Conservation (phyloP, 1,284 basidiomycete species). For the Anthracocystis walkeri region DNA sequence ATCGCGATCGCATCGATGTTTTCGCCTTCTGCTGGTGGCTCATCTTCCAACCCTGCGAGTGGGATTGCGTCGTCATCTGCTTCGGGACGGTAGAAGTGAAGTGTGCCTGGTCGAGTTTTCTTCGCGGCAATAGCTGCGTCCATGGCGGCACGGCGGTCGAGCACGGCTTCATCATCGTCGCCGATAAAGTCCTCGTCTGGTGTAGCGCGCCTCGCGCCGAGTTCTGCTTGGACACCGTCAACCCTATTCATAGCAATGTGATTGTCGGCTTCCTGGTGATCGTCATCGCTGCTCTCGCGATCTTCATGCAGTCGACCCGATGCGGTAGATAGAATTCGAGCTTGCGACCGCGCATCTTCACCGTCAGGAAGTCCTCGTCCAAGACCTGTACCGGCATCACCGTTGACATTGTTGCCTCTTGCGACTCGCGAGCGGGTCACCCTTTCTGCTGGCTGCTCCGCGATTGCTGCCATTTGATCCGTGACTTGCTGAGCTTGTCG, state of each 20-base stretch:
- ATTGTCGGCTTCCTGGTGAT: neutral
- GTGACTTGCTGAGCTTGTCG: constrained; percentile 9
- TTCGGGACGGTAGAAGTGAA: constrained; percentile 33
- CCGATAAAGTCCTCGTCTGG: constrained; percentile 37
- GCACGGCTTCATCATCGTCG: constrained; percentile 35
- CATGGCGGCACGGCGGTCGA: constrained; percentile 27
- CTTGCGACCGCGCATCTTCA: constrained; percentile 4
- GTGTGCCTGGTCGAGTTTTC: constrained; percentile 33
- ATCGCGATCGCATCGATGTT: constrained; percentile 34
- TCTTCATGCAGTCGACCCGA: constrained; percentile 41
- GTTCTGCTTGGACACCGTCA: constrained; percentile 11
- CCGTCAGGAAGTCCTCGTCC: constrained; percentile 27
- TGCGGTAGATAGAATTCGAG: constrained; percentile 28
- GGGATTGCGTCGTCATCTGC: constrained; percentile 28
- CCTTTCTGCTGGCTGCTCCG: neutral
- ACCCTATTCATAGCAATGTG: neutral
- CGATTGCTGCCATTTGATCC: neutral
- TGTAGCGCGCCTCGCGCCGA: constrained; percentile 20
- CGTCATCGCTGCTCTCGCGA: constrained; percentile 19
- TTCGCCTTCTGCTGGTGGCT: constrained; percentile 10
- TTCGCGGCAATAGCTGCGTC: constrained; percentile 37
- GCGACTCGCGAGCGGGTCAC: constrained; percentile 2
- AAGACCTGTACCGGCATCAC: constrained; percentile 18
- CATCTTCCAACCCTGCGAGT: constrained; percentile 12
- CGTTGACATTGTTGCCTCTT: neutral